These are phyloP conservation scores for Cerioporus squamosus DNA, from an alignment of 1,284 basidiomycete genomes.

Conservation along the genomic window DNA sequence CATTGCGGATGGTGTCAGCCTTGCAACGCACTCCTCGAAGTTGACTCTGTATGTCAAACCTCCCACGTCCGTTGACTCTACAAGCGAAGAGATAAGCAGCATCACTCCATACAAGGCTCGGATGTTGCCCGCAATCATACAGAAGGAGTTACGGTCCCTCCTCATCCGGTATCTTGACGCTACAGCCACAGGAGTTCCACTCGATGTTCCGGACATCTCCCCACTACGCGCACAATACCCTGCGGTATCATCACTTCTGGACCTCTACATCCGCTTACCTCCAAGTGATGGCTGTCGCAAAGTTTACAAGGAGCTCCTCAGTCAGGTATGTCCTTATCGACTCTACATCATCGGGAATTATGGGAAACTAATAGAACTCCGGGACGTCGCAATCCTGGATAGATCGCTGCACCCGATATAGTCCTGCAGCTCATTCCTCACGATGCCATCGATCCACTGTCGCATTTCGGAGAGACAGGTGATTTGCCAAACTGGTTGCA, in stretches of 20 bases:
- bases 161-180: not conserved
- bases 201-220: too few species aligned
- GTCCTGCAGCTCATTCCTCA: slow-evolving; percentile 19
- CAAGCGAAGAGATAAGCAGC: not conserved
- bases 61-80: not conserved
- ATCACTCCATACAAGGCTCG: slow-evolving; percentile 11
- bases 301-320: too few species aligned
- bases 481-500: too few species aligned
- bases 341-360: too few species aligned
- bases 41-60: not conserved
- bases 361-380: too few species aligned
- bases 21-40: slow-evolving; percentile 14
- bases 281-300: too few species aligned
- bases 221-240: too few species aligned
- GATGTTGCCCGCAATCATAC: not conserved
- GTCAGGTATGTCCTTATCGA: too few species aligned
- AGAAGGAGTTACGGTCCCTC: not conserved
- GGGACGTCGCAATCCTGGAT: not conserved
- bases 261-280: too few species aligned
- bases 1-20: slow-evolving; percentile 22
- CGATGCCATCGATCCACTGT: not conserved
- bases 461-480: not conserved
- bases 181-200: not conserved
- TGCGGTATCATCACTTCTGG: too few species aligned
- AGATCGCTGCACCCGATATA: slow-evolving; percentile 23